Evolutionary conservation across 306 rosid species (phyloP).

Genomic region (Arachis stenosperma): DNA sequence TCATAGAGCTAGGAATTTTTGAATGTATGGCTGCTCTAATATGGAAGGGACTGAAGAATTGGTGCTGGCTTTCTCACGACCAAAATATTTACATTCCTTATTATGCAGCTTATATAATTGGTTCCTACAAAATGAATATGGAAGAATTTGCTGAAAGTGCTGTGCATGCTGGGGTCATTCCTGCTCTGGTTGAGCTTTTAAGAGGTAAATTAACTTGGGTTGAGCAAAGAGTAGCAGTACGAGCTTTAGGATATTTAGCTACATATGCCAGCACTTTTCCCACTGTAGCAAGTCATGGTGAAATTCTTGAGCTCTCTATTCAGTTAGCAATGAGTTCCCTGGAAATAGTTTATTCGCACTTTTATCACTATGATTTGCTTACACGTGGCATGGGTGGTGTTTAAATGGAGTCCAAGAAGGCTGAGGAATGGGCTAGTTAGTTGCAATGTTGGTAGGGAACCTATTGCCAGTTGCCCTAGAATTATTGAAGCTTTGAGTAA

Average conservation of each 20-base stretch:
- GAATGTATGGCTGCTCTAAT: slow-evolving; percentile 96
- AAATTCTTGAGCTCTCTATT: slow-evolving; percentile 91
- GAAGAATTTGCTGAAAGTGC: slow-evolving; percentile 92
- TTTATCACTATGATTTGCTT: slow-evolving; percentile 95
- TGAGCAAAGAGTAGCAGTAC: slow-evolving; percentile 98
- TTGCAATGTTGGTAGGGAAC: slow-evolving; percentile 94
- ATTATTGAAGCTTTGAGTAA: slow-evolving; percentile 89
- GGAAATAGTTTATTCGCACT: slow-evolving; percentile 96
- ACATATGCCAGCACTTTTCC: slow-evolving; percentile 90
- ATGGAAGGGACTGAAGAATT: slow-evolving; percentile 96
- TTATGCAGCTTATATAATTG: slow-evolving; percentile 95
- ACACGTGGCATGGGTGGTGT: slow-evolving; percentile 99
- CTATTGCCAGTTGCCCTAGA: slow-evolving; percentile 84
- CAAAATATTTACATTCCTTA: slow-evolving; percentile 97
- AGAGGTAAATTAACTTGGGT: slow-evolving; percentile 98
- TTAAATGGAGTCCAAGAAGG: slow-evolving; percentile 99
- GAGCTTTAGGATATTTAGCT: slow-evolving; percentile 97
- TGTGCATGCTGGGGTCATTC: slow-evolving; percentile 85
- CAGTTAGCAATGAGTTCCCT: slow-evolving; percentile 89
- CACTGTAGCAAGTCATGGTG: slow-evolving; percentile 81
- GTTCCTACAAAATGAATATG: slow-evolving; percentile 99
- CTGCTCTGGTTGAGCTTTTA: slow-evolving; percentile 91
- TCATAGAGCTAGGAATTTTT: slow-evolving; percentile 88
- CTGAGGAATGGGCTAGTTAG: slow-evolving; percentile 99
- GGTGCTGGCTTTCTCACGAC: slow-evolving; percentile 97